phyloP scores from a whole-genome alignment of 225 moss, liverwort and hornwort species.

The Sphagnum contortum region DNA sequence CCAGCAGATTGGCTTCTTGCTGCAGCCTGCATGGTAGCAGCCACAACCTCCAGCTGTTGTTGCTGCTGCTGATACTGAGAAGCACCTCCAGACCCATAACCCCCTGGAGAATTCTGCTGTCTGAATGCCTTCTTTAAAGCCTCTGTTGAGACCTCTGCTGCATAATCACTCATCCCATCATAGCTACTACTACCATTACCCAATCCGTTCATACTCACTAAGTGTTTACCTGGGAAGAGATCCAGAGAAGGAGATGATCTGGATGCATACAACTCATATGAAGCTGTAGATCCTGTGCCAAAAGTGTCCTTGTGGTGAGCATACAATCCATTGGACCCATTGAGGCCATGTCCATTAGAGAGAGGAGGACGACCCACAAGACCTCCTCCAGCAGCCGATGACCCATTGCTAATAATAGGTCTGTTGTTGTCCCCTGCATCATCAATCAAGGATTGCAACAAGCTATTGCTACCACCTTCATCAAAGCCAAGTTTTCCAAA shows the following conservation, averaged over 20 bases:
- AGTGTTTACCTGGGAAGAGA: slow-evolving; percentile 53
- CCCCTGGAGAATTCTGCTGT: slow-evolving; percentile 31
- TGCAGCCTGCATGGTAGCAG: slow-evolving; percentile 41
- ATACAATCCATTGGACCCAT: slow-evolving; percentile 67
- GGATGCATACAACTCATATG: slow-evolving; percentile 31
- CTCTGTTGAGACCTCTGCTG: slow-evolving; percentile 25
- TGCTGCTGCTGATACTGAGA: slow-evolving; percentile 34
- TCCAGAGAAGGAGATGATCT: slow-evolving; percentile 63
- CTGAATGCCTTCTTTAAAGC: slow-evolving; percentile 32
- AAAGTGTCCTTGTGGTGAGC: slow-evolving; percentile 48
- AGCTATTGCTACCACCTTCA: slow-evolving; percentile 24
- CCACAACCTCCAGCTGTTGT: slow-evolving; percentile 23
- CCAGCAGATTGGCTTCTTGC: slow-evolving; percentile 35
- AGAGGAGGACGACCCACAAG: slow-evolving; percentile 4
- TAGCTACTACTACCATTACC: slow-evolving; percentile 44
- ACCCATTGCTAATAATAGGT: slow-evolving; percentile 32
- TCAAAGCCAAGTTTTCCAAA: slow-evolving; percentile 81
- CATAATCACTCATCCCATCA: slow-evolving; percentile 37
- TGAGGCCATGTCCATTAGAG: slow-evolving; percentile 56
- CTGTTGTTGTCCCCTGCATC: slow-evolving; percentile 17
- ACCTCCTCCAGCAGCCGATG: slow-evolving; percentile 25
- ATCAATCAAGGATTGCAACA: slow-evolving; percentile 29
- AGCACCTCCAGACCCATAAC: slow-evolving; percentile 19
- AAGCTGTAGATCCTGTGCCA: slow-evolving; percentile 30
- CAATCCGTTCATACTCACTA: slow-evolving; percentile 32